These are phyloP conservation scores for Dacryopinax spathularia DNA, from an alignment of 768 basidiomycete species.

Conservation along the genomic window DNA sequence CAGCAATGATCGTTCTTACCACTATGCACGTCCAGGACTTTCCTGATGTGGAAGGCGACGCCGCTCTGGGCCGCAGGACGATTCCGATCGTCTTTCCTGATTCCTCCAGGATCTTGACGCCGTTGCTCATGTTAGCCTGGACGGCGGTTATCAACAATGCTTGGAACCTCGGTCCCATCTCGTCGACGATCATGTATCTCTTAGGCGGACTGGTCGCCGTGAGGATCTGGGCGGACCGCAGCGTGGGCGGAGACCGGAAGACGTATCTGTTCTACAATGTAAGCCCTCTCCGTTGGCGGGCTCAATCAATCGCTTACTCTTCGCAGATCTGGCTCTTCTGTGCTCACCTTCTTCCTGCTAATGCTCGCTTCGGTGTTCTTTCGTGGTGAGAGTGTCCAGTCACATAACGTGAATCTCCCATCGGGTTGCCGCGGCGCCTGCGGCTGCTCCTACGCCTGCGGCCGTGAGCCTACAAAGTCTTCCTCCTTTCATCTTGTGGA, in stretches of 20 bases:
- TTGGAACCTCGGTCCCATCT: conserved; percentile 14
- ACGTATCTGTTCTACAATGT: background rate
- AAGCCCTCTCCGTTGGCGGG: background rate
- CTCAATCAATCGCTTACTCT: background rate
- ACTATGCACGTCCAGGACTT: conserved; percentile 34
- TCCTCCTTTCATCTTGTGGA: background rate
- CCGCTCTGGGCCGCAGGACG: conserved; percentile 27
- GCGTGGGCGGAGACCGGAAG: background rate
- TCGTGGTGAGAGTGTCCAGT: background rate
- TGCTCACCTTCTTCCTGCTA: background rate
- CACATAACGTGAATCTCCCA: no score
- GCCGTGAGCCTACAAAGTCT: no score
- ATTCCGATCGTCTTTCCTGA: conserved; percentile 33
- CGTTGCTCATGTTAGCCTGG: conserved; percentile 16
- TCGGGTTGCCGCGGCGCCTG: no score
- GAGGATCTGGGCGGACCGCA: background rate
- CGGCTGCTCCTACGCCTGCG: no score
- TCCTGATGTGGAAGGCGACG: conserved; percentile 33
- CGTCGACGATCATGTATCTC: conserved; percentile 10
- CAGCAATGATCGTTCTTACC: conserved; percentile 19
- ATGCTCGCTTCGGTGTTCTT: background rate
- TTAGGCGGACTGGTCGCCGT: conserved; percentile 17
- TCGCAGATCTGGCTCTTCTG: background rate
- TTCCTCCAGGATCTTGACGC: conserved; percentile 14
- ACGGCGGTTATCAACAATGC: conserved; percentile 13